Conservation (phyloP, 768 basidiomycete genomes). For the Mrakia blollopis region DNA sequence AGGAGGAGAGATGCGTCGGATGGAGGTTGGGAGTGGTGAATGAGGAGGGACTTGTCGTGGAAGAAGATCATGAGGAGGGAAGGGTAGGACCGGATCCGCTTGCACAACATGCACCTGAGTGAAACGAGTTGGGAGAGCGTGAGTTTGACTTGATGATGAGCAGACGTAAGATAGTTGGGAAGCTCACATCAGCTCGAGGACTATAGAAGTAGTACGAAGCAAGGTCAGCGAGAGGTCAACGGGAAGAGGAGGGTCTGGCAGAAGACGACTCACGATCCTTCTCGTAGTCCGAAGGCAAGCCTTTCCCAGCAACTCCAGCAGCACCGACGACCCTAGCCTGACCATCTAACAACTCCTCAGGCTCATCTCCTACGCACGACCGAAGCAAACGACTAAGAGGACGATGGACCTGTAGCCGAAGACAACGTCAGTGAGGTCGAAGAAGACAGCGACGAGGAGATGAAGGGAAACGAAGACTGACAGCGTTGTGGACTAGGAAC, state of each 20-base stretch:
- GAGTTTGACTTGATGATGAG: constrained; percentile 28
- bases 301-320: constrained; percentile 62
- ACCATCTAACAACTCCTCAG: constrained; percentile 83
- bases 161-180: not conserved
- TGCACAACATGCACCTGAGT: constrained; percentile 88
- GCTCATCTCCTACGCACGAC: constrained; percentile 84
- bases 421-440: constrained; percentile 17
- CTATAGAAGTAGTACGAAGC: not conserved
- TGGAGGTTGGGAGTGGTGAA: not conserved
- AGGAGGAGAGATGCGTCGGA: constrained; percentile 55
- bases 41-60: constrained; percentile 66
- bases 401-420: not conserved
- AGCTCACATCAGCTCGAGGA: constrained; percentile 15
- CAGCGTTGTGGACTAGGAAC: constrained; percentile 84
- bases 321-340: constrained; percentile 68
- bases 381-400: constrained; percentile 61
- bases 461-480: constrained; percentile 70
- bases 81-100: constrained; percentile 78
- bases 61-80: constrained; percentile 96
- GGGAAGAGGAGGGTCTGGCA: not conserved
- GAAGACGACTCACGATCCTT: constrained; percentile 63
- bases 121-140: constrained; percentile 51
- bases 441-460: not conserved
- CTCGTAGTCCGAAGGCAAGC: constrained; percentile 81
- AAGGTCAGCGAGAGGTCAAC: not conserved